Evolutionary conservation across 2,329 filamentous ascomycete species (phyloP).

Genomic region (Nemania diffusa): DNA sequence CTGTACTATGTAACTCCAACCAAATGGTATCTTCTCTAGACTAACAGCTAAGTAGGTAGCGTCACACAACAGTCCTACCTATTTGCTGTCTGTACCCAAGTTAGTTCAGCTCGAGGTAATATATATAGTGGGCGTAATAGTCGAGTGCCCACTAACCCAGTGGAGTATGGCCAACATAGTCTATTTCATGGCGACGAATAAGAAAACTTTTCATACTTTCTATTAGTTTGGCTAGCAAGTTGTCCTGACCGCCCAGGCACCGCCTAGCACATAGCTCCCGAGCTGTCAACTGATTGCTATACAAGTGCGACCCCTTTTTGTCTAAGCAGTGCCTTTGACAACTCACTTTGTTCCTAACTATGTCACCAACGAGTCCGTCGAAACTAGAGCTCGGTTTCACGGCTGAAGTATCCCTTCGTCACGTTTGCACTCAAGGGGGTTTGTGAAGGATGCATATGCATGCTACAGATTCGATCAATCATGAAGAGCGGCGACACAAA

Average conservation of each 20-base stretch:
- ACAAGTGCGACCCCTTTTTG: no score
- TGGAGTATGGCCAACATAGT: not conserved
- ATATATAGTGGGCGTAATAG: conserved; percentile 7
- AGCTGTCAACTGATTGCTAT: no score
- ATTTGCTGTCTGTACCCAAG: not conserved
- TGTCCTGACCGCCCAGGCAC: not conserved
- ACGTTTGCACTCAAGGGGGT: not conserved
- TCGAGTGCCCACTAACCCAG: conserved; percentile 11
- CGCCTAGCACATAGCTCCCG: no score
- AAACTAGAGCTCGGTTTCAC: no score
- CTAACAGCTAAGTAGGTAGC: not conserved
- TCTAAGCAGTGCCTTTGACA: no score
- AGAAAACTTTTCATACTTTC: not conserved
- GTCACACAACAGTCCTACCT: not conserved
- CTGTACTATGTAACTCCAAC: not conserved
- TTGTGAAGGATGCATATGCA: not conserved
- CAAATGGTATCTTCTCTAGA: conserved; percentile 8
- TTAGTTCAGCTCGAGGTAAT: conserved; percentile 6
- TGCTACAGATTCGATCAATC: not conserved
- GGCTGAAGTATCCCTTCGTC: not conserved
- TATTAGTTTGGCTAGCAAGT: not conserved
- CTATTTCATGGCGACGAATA: not conserved
- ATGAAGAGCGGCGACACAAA: not conserved
- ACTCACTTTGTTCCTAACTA: no score
- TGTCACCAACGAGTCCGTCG: no score